phyloP scores from a whole-genome alignment of 2,329 filamentous ascomycete genomes.

The Aspergillus caelatus region DNA sequence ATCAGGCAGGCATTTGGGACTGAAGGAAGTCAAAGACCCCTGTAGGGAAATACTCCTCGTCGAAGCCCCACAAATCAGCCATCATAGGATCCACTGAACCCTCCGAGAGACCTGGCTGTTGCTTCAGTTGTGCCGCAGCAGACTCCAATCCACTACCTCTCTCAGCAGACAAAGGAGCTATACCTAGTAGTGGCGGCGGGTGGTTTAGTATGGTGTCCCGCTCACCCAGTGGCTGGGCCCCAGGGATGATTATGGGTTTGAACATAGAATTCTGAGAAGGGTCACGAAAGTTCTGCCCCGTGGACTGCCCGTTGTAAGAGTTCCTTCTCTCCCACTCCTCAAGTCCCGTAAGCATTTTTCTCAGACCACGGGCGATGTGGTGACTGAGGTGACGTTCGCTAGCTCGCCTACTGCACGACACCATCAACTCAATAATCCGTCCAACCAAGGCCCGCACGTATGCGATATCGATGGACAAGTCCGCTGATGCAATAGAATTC shows the following conservation, averaged over 20 bases:
- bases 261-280: constrained; percentile 31
- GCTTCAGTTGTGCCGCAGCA: constrained; percentile 20
- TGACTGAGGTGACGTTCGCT: constrained; percentile 46
- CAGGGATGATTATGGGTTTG: constrained; percentile 41
- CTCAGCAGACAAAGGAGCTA: constrained; percentile 43
- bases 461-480: constrained; percentile 36
- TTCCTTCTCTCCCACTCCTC: constrained; percentile 44
- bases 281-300: constrained; percentile 28
- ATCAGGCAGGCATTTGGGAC: constrained; percentile 45
- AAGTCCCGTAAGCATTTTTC: constrained; percentile 43
- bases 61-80: constrained; percentile 45
- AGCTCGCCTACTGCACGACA: constrained; percentile 41
- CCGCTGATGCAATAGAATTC: constrained; percentile 43
- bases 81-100: constrained; percentile 45
- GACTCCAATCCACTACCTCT: constrained; percentile 36
- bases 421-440: constrained; percentile 41
- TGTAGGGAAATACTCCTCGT: constrained; percentile 46
- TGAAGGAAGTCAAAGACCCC: constrained; percentile 46
- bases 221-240: constrained; percentile 39
- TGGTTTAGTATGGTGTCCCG: constrained; percentile 40
- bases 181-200: constrained; percentile 39
- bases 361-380: constrained; percentile 42
- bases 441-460: constrained; percentile 40
- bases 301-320: constrained; percentile 22
- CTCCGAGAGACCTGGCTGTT: constrained; percentile 37